A percentile compares a stretch with the other conserved stretches of the same genome.
Conservation (phyloP, 106 monocot species). For the Allium sativum region DNA sequence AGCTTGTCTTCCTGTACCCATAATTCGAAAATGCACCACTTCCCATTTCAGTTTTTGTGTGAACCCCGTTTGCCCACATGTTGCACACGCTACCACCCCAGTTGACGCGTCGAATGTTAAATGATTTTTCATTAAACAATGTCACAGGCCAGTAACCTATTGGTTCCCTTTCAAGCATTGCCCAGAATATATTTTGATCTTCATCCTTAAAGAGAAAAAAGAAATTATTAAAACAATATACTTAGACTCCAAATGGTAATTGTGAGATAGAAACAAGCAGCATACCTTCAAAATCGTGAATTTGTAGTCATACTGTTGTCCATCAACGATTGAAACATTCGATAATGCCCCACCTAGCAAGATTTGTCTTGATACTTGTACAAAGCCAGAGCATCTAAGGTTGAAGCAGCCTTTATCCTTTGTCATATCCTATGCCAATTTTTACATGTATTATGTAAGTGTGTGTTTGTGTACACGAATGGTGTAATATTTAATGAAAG, state of each 20-base stretch:
- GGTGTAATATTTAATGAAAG: not conserved
- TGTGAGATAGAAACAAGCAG: not conserved
- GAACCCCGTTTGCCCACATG: not conserved
- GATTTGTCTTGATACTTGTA: not conserved
- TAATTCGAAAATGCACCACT: not conserved
- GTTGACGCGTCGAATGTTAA: not conserved
- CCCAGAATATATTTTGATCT: not conserved
- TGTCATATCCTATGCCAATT: constrained; percentile 3
- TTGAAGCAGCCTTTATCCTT: constrained; percentile 5
- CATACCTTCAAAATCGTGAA: constrained; percentile 4
- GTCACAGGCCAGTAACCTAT: constrained; percentile 1
- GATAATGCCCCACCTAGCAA: not conserved
- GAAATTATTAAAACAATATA: not conserved
- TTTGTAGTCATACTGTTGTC: not conserved
- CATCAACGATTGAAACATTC: not conserved
- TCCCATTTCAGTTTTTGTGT: constrained; percentile 1
- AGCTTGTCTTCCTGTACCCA: not conserved
- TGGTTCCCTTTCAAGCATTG: not conserved
- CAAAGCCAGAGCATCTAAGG: constrained; percentile 5
- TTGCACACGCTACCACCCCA: constrained; percentile 6
- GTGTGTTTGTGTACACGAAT: too few relatives aligned
- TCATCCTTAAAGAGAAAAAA: not conserved
- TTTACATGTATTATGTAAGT: not conserved
- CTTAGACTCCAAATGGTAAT: too few relatives aligned
- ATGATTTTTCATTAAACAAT: not conserved